Percentiles rank a stretch among this genome's conserved stretches.
These are phyloP conservation scores for Metschnikowia sp. DNA, from an alignment of 805 yeast species.

Conservation along the genomic window DNA sequence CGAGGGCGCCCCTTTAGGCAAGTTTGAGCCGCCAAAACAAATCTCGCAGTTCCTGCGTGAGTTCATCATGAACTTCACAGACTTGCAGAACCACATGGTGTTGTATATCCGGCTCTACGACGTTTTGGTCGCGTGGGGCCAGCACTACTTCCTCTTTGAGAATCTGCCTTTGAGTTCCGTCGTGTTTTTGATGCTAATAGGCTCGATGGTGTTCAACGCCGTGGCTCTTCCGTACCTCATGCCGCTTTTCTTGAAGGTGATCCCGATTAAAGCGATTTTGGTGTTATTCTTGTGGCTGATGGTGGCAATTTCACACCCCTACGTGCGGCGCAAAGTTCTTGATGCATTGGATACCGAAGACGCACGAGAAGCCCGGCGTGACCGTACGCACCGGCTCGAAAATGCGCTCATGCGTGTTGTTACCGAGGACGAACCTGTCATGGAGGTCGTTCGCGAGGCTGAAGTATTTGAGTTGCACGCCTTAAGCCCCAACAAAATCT, in stretches of 20 bases:
- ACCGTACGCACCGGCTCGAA: conserved; percentile 50
- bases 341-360: conserved; percentile 58
- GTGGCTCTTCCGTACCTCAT: conserved; percentile 28
- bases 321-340: conserved; percentile 44
- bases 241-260: conserved; percentile 26
- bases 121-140: conserved; percentile 44
- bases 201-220: conserved; percentile 18
- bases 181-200: conserved; percentile 41
- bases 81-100: conserved; percentile 77
- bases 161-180: conserved; percentile 58
- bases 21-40: conserved; percentile 58
- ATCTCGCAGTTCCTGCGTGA: conserved; percentile 78
- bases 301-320: conserved; percentile 48
- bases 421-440: conserved; percentile 8
- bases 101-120: conserved; percentile 64
- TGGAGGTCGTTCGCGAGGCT: conserved; percentile 35
- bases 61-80: conserved; percentile 74
- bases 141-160: conserved; percentile 59
- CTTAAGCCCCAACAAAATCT: conserved; percentile 47
- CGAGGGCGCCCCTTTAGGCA: conserved; percentile 46
- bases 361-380: conserved; percentile 50
- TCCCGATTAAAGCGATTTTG: conserved; percentile 27
- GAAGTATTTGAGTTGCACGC: conserved; percentile 69
- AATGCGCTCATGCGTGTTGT: conserved; percentile 20
- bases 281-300: conserved; percentile 51